phyloP scores from a whole-genome alignment of 352 stramenopile genomes.

The Phytophthora pisi region DNA sequence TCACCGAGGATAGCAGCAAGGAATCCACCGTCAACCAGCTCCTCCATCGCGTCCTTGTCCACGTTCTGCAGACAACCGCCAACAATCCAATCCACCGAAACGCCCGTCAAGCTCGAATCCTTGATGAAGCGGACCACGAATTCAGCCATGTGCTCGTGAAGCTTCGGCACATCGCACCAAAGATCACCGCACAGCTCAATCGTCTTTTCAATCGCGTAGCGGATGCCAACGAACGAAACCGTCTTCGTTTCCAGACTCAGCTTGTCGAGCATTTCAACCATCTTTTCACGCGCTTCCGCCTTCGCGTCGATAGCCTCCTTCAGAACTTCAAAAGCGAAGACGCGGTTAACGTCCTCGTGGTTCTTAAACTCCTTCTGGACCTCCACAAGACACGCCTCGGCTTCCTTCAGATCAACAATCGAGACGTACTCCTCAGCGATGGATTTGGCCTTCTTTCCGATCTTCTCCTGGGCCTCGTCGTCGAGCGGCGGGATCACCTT shows the following conservation, averaged over 20 bases:
- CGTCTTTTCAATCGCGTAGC: constrained; percentile 63
- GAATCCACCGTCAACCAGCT: constrained; percentile 75
- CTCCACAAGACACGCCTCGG: constrained; percentile 65
- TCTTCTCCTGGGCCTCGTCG: constrained; percentile 67
- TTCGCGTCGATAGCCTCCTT: constrained; percentile 75
- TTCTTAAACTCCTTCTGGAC: constrained; percentile 70
- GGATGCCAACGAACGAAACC: constrained; percentile 62
- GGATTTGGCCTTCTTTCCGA: constrained; percentile 80
- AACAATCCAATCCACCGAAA: constrained; percentile 78
- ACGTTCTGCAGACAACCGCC: constrained; percentile 50
- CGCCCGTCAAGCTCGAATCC: constrained; percentile 54
- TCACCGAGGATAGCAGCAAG: constrained; percentile 55
- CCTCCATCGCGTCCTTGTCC: constrained; percentile 66
- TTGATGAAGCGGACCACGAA: constrained; percentile 79
- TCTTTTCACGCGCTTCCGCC: constrained; percentile 49
- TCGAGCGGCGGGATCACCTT: constrained; percentile 50
- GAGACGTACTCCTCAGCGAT: constrained; percentile 81
- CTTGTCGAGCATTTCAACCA: constrained; percentile 76
- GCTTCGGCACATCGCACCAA: constrained; percentile 85
- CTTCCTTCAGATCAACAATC: constrained; percentile 75
- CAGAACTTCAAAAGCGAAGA: constrained; percentile 68
- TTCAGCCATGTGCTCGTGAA: constrained; percentile 74
- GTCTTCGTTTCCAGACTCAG: constrained; percentile 65
- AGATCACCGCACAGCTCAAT: constrained; percentile 67
- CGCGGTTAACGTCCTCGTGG: constrained; percentile 57